phyloP scores from a whole-genome alignment of 2,329 filamentous ascomycete species.

The Penicillium sp. region DNA sequence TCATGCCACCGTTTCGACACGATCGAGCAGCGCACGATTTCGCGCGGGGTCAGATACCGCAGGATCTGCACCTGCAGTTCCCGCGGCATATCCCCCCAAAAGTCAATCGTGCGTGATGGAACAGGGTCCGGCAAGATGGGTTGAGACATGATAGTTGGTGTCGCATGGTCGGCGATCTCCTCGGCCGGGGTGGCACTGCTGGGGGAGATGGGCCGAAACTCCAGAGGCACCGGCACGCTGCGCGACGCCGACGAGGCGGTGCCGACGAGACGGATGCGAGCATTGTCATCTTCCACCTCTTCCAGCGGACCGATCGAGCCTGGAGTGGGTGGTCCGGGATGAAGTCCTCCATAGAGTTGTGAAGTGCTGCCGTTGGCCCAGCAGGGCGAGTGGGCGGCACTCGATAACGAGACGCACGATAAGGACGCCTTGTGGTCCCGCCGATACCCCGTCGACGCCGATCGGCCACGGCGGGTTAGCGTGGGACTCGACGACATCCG shows the following conservation, averaged over 20 bases:
- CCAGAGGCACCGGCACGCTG: slow-evolving; percentile 59
- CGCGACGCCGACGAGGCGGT: slow-evolving; percentile 40
- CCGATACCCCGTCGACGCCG: slow-evolving; percentile 59
- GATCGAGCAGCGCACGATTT: slow-evolving; percentile 70
- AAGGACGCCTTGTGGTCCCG: slow-evolving; percentile 57
- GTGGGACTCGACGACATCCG: slow-evolving; percentile 77
- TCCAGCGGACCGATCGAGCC: slow-evolving; percentile 39
- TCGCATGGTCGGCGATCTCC: slow-evolving; percentile 6
- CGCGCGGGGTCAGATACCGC: slow-evolving; percentile 67
- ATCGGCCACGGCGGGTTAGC: slow-evolving; percentile 57
- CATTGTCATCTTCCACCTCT: slow-evolving; percentile 48
- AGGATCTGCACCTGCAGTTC: slow-evolving; percentile 78
- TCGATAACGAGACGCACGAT: slow-evolving; percentile 58
- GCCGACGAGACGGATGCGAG: slow-evolving; percentile 52
- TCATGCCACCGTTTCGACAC: slow-evolving; percentile 73
- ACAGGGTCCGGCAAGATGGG: slow-evolving; percentile 20
- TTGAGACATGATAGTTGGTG: slow-evolving; percentile 8
- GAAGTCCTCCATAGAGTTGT: slow-evolving; percentile 52
- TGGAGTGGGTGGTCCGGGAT: slow-evolving; percentile 51
- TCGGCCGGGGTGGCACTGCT: slow-evolving; percentile 8
- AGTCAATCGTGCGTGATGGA: slow-evolving; percentile 49
- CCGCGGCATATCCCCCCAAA: slow-evolving; percentile 74
- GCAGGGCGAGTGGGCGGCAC: slow-evolving; percentile 49
- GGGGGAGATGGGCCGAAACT: slow-evolving; percentile 48
- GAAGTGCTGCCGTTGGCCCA: slow-evolving; percentile 51